Evolutionary conservation across 2,329 filamentous ascomycete species (phyloP), one percentile per base, ranked within the genome.

Genomic region (Pseudocercospora fijiensis): DNA sequence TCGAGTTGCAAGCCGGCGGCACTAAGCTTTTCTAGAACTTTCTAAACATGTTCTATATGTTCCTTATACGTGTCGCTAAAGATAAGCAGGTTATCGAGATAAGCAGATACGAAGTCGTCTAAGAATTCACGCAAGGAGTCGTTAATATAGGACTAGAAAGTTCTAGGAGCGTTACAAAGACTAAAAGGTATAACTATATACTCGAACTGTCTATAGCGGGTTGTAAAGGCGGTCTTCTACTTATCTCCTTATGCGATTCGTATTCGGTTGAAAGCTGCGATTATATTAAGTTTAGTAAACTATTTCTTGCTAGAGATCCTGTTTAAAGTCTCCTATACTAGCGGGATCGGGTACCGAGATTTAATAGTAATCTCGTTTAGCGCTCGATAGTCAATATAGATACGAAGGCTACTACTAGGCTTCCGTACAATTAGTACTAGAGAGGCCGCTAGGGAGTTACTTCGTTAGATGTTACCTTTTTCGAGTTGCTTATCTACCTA

Each of bases 331-430:
- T 57, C 28, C 4, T 22, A 8, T 18, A 57, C 24, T 2, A 57
- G 7, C 5, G 55, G 28, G 18, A 57, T 37, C 5, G n/a, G 55
- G n/a, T 57, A 57, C 18, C 22, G 22, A 24, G n/a, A 18, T n/a
- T 57, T 57, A 41, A 57, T 18, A 6, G 30, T 57, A 37, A 57
- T 13, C 3, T 16, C 18, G 11, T 57, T 57, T n/a, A 57, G n/a
- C 2, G 2, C 55, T 57, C 55, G 33, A 57, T 57, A 57, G 55
- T 57, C 30, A 11, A 57, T 33, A 33, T 57, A 57, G 7, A 57
- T 16, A 16, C 55, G 55, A 4, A 57, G 26, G 2, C 55, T 33
- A 11, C 55, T 22, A 8, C 28, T 41, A 37, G 26, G 26, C 11
- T 57, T 57, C 13, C 16, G 55, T 8, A 57, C 28, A 6, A 57